These are phyloP conservation scores for Pythium rishiriense DNA, from an alignment of 352 stramenopile species.

Conservation along the genomic window DNA sequence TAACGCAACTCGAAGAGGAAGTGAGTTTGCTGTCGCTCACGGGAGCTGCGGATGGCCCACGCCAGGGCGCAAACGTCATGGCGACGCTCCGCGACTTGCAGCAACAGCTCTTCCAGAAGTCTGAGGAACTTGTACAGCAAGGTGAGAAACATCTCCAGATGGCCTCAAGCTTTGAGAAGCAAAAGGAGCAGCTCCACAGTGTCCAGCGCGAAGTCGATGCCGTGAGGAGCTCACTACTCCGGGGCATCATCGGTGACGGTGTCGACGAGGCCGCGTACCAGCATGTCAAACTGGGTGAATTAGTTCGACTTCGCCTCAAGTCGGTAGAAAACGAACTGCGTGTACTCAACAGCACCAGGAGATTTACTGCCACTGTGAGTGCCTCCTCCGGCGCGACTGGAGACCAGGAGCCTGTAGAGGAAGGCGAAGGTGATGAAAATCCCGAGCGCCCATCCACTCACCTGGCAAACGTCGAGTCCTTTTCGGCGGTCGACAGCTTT, in stretches of 20 bases:
- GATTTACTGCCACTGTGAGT: too few relatives aligned
- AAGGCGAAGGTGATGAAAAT: background rate
- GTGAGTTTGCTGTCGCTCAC: conserved; percentile 46
- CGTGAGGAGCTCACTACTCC: conserved; percentile 53
- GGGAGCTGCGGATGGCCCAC: conserved; percentile 14
- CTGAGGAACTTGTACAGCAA: conserved; percentile 70
- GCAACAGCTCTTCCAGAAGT: conserved; percentile 73
- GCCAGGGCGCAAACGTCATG: conserved; percentile 23
- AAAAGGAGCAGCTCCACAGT: conserved; percentile 42
- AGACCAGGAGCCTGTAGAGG: background rate
- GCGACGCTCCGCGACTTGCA: conserved; percentile 51
- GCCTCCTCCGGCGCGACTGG: too few relatives aligned
- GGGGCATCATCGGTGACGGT: conserved; percentile 49
- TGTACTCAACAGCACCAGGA: conserved; percentile 36
- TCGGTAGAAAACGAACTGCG: conserved; percentile 55
- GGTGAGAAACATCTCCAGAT: conserved; percentile 67
- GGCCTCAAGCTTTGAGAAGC: conserved; percentile 41
- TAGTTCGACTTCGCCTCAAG: conserved; percentile 72
- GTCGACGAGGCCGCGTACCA: conserved; percentile 64
- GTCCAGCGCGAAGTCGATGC: conserved; percentile 52
- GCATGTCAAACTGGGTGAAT: conserved; percentile 67
- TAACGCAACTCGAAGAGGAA: conserved; percentile 55
- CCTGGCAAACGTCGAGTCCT: conserved; percentile 57
- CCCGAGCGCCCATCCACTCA: conserved; percentile 28
- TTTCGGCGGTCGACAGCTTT: conserved; percentile 63